Evolutionary conservation across 768 basidiomycete genomes (phyloP), one percentile per base, ranked within the genome.

Genomic region (Gelatoporia subvermispora): DNA sequence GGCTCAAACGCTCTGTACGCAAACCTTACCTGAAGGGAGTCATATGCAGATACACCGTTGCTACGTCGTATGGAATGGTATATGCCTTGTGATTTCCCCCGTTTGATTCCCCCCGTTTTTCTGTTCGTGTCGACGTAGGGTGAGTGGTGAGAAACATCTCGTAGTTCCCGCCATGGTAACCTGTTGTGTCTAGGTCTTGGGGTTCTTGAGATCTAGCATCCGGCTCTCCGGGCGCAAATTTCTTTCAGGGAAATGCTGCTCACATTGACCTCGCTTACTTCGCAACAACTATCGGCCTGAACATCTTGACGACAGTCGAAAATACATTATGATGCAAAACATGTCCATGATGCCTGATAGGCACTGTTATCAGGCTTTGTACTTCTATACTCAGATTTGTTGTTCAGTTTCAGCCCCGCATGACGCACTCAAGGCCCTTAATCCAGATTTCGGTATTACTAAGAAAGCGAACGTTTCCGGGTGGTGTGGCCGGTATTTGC

Each of bases 71-170:
- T 42, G 23, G 20, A 42, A 50, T 2, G 35, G 31, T 37, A 37
- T 46, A 21, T 44, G 50, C 40, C n/a, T 53, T 22, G 21, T 57
- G 35, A 8, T 49, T 21, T 20, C 51, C n/a, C n/a, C n/a, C n/a
- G n/a, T n/a, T n/a, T n/a, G n/a, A n/a, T n/a, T n/a, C n/a, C n/a
- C 35, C 55, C 55, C 0, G 31, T 34, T 18, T 17, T 57, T 17
- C 38, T 53, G n/a, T 57, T 51, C 44, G 38, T 57, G 17, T 52
- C 49, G 16, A 46, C 43, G 15, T 35, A 31, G 40, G 48, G 48
- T 49, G 46, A n/a, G 48, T 36, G 15, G 4, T 7, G 8, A 5
- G 35, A 13, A 20, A 8, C 3, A 3, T 13, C 31, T 49, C 11
- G 18, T 25, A 21, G 8, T 9, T 43, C 3, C 13, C n/a, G 15